These are phyloP conservation scores for Coniochaeta sp. DNA, from an alignment of 2,329 filamentous ascomycete species.

Conservation along the genomic window DNA sequence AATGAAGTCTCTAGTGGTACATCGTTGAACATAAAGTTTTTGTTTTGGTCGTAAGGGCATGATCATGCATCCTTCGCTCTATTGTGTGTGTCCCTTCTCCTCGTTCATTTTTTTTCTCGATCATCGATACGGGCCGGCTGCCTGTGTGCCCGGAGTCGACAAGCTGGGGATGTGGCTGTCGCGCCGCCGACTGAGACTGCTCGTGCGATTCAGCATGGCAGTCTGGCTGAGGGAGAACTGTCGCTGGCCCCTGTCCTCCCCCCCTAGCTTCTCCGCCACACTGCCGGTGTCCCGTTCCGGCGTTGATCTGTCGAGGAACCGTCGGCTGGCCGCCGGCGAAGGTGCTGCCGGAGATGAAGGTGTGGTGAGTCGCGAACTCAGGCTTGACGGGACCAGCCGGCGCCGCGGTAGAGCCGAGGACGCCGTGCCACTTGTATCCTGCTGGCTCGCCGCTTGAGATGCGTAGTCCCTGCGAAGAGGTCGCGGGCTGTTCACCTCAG, in stretches of 20 bases:
- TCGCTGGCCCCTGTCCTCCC: slow-evolving; percentile 34
- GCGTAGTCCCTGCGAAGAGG: slow-evolving; percentile 30
- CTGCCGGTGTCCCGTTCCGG: slow-evolving; percentile 31
- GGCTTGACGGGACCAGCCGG: slow-evolving; percentile 40
- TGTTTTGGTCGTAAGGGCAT: slow-evolving; percentile 10
- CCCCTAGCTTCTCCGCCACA: slow-evolving; percentile 25
- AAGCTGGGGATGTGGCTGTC: slow-evolving; percentile 32
- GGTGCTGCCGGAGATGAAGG: slow-evolving; percentile 28
- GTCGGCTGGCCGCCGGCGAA: slow-evolving; percentile 20
- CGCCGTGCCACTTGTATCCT: slow-evolving; percentile 7
- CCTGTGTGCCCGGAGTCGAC: slow-evolving; percentile 29
- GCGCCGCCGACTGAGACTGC: slow-evolving; percentile 37
- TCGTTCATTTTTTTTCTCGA: neutral
- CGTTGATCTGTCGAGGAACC: slow-evolving; percentile 39
- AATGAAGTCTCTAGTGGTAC: slow-evolving; percentile 7
- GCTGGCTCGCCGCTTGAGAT: slow-evolving; percentile 15
- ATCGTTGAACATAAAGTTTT: slow-evolving; percentile 8
- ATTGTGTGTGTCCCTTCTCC: neutral
- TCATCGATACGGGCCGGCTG: slow-evolving; percentile 38
- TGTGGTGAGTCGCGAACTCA: slow-evolving; percentile 37
- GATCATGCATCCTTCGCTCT: slow-evolving; percentile 2
- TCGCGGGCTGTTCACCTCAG: slow-evolving; percentile 38
- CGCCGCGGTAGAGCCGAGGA: slow-evolving; percentile 45
- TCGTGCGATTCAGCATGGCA: slow-evolving; percentile 32
- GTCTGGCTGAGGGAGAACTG: slow-evolving; percentile 36